Base-by-base conservation (phyloP, 768 basidiomycete species). In the Hygrophorus pudorinus region DNA sequence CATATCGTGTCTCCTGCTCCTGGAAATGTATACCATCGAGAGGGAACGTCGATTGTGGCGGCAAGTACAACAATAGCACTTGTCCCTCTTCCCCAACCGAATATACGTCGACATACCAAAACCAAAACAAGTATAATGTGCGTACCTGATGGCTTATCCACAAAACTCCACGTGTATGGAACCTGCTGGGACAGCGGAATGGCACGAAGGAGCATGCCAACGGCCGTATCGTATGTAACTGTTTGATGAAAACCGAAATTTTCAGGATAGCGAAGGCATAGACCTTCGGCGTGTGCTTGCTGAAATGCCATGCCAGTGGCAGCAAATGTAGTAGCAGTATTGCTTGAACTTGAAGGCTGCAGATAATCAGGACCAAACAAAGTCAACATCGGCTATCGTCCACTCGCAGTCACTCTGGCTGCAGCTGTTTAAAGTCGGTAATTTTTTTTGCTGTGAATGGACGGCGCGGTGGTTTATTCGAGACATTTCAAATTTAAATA, bases 1-100 rank as follows among this genome's bases (percentile, higher is more conserved):
- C 60, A 54, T 68, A 78, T 51, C 77, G 75, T 34, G 72, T 71
- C 56, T 90, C 87, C 42, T 76, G 63, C 46, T 88, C 87, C 51
- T 81, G 77, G 57, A 73, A 91, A 33, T 83, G 76, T 45, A 90
- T 69, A 14, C 87, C 87, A 53, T 91, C 87, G 46, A 67, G 73
- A 16, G 85, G 85, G 56, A 85, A 83, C 2, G 73, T 69, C 18
- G 68, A 54, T 46, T 74, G 74, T 11, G 65, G 68, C 7, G 75
- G 74, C 36, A 86, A 63, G 61, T 73, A 87, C 36, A 89, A 60
- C n/a, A 89, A 71, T 29, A 71, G 65, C 24, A 80, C 62, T 53
- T 79, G 72, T 0, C 82, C 83, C 54, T 85, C 85, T 85, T 44
- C 7, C 41, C 8, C 28, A 32, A 6, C 20, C 12, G 36, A 31